These are phyloP conservation scores for Penicillium simplicissimum DNA, from an alignment of 495 filamentous ascomycete genomes.

Conservation along the genomic window DNA sequence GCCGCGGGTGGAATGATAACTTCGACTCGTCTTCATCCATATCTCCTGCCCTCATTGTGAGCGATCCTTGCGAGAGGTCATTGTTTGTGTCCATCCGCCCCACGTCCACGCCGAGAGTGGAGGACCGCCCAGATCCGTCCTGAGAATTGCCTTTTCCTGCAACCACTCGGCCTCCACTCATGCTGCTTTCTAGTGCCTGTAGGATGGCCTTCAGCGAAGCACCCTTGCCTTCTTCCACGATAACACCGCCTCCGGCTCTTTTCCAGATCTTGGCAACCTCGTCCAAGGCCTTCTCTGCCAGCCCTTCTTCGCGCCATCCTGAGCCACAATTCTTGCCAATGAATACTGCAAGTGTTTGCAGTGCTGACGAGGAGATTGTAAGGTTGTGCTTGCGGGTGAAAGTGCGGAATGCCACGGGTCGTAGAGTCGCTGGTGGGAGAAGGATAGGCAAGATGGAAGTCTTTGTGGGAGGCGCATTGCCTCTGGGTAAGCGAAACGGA, in stretches of 20 bases:
- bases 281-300: conserved; percentile 89
- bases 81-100: conserved; percentile 17
- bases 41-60: conserved; percentile 28
- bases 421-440: conserved; percentile 80
- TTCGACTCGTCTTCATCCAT: conserved; percentile 65
- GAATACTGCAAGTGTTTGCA: conserved; percentile 81
- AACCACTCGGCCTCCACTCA: conserved; percentile 73
- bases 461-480: conserved; percentile 53
- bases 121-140: conserved; percentile 17
- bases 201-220: conserved; percentile 76
- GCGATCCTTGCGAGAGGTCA: conserved; percentile 18
- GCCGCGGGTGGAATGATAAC: conserved; percentile 59
- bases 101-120: conserved; percentile 15
- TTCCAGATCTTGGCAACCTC: conserved; percentile 92
- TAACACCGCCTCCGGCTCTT: conserved; percentile 75
- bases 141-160: conserved; percentile 29
- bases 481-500: conserved; percentile 55
- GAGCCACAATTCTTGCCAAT: conserved; percentile 91
- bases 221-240: conserved; percentile 79
- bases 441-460: conserved; percentile 83
- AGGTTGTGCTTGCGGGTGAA: conserved; percentile 98
- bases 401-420: conserved; percentile 90
- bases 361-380: conserved; percentile 83
- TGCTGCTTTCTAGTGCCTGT: conserved; percentile 76
- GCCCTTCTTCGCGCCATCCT: conserved; percentile 92